phyloP scores from a whole-genome alignment of 2,329 filamentous ascomycete species.

The Juglanconis juglandina region DNA sequence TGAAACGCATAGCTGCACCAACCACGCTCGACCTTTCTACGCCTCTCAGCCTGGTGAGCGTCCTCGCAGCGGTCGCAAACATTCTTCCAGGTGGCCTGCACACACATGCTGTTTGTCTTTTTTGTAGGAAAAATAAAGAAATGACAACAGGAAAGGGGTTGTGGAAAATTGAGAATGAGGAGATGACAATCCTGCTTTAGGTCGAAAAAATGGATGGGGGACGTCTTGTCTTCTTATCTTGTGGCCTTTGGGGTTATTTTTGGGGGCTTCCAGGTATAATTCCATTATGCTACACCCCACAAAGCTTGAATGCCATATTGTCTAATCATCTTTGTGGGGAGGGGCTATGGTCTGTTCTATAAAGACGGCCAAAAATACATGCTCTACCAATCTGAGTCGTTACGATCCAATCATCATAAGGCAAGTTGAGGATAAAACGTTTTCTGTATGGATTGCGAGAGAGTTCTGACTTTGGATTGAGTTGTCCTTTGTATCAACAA shows the following conservation, averaged over 20 bases:
- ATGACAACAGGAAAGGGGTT: neutral
- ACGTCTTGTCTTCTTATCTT: neutral
- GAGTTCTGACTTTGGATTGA: no score
- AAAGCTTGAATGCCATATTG: neutral
- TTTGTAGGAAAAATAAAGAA: neutral
- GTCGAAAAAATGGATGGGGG: neutral
- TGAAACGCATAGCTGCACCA: neutral
- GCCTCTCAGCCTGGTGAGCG: neutral
- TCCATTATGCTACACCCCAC: neutral
- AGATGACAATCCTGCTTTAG: neutral
- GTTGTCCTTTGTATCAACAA: no score
- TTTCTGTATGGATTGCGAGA: no score
- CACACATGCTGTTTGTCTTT: neutral
- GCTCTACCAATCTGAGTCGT: no score
- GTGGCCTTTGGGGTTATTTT: neutral
- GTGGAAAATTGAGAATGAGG: neutral
- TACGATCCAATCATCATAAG: no score
- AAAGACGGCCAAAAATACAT: no score
- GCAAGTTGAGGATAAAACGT: no score
- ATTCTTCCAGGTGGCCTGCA: slow-evolving; percentile 6
- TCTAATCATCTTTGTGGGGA: neutral
- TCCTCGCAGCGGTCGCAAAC: slow-evolving; percentile 1
- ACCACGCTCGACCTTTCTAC: slow-evolving; percentile 6
- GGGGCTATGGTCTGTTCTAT: neutral
- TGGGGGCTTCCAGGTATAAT: neutral